Evolutionary conservation across 495 filamentous ascomycete genomes (phyloP).

Genomic region (Talaromyces nanjingensis): DNA sequence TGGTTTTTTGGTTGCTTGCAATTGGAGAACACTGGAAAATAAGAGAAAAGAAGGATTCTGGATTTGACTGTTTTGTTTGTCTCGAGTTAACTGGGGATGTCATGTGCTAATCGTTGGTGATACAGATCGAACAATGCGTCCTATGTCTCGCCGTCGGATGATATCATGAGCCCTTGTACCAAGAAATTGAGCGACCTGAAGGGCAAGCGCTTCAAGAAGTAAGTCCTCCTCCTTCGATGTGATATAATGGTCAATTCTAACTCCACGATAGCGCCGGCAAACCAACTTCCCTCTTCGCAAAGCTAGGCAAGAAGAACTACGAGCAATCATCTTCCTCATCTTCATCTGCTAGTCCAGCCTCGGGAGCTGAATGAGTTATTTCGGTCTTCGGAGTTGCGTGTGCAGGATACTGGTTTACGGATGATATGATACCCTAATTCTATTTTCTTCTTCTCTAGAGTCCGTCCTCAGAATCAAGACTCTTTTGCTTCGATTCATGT

Average conservation of each 20-base stretch:
- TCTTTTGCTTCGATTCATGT: constrained; percentile 9
- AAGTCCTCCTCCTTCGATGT: constrained; percentile 13
- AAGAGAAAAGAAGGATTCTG: constrained; percentile 1
- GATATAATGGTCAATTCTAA: not conserved
- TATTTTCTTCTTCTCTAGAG: constrained; percentile 16
- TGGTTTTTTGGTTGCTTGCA: constrained; percentile 6
- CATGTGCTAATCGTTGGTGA: not conserved
- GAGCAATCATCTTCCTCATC: constrained; percentile 31
- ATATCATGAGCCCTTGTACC: constrained; percentile 89
- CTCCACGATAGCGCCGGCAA: constrained; percentile 34
- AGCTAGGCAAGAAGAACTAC: constrained; percentile 45
- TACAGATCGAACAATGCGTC: constrained; percentile 22
- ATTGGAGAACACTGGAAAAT: not conserved
- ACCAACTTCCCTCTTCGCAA: constrained; percentile 41
- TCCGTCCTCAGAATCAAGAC: constrained; percentile 16
- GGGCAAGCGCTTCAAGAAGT: constrained; percentile 66
- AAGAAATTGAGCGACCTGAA: constrained; percentile 80
- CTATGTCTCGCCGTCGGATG: constrained; percentile 89
- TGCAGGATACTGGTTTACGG: constrained; percentile 9
- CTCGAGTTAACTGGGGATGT: not conserved
- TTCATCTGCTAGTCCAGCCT: not conserved
- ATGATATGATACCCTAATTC: constrained; percentile 8
- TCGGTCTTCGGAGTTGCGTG: not conserved
- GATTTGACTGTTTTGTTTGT: not conserved
- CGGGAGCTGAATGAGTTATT: not conserved